A percentile compares a stretch with the other conserved stretches of the same genome.
Conservation (phyloP, 768 basidiomycete genomes). For the Hydnomerulius pinastri region DNA sequence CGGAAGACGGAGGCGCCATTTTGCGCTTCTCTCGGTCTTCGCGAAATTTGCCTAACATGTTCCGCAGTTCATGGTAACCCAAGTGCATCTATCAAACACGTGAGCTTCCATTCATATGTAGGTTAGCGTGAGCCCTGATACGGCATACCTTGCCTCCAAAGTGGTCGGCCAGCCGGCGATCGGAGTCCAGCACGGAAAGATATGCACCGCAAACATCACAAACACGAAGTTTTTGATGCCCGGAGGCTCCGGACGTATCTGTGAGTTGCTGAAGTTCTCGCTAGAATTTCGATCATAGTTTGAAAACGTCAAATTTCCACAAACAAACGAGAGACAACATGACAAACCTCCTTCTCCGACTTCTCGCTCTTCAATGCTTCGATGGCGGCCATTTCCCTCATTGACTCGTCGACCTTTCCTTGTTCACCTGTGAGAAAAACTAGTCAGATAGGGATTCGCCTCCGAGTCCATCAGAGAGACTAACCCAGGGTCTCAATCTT, state of each 20-base stretch:
- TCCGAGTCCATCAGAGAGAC: constrained; percentile 28
- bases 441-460: not conserved
- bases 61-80: constrained; percentile 97
- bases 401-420: constrained; percentile 99
- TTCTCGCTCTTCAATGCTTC: constrained; percentile 98
- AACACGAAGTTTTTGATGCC: constrained; percentile 99
- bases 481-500: constrained; percentile 92
- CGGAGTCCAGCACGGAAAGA: constrained; percentile 95
- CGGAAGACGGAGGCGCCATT: constrained; percentile 51
- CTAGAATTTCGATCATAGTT: constrained; percentile 38
- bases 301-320: constrained; percentile 10
- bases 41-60: constrained; percentile 88
- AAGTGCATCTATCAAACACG: constrained; percentile 83
- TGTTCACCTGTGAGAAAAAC: constrained; percentile 70
- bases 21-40: constrained; percentile 86
- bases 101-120: constrained; percentile 28
- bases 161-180: constrained; percentile 97
- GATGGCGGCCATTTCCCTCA: constrained; percentile 96
- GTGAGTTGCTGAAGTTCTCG: constrained; percentile 94
- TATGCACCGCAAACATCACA: constrained; percentile 99
- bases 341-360: constrained; percentile 83
- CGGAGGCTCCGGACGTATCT: constrained; percentile 97
- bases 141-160: constrained; percentile 94
- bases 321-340: constrained; percentile 9
- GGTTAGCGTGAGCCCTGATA: constrained; percentile 16